A percentile compares a stretch with the other conserved stretches of the same genome.
Conservation (phyloP, 2,329 filamentous ascomycete species). For the Plenodomus lindquistii region DNA sequence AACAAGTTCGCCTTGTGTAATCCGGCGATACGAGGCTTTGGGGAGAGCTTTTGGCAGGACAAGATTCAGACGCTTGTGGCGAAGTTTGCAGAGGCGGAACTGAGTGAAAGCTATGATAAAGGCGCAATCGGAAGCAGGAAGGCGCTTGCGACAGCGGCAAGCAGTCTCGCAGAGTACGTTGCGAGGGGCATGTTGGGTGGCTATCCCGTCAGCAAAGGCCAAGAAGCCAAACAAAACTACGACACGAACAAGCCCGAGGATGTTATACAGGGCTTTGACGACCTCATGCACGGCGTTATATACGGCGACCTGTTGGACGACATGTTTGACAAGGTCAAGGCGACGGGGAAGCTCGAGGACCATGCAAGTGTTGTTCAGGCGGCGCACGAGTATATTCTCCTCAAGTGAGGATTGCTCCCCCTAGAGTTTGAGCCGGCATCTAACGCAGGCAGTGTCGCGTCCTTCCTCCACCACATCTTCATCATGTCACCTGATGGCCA, state of each 20-base stretch:
- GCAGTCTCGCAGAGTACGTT: constrained; percentile 70
- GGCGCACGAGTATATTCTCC: constrained; percentile 68
- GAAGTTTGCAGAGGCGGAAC: constrained; percentile 64
- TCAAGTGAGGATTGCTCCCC: constrained; percentile 61
- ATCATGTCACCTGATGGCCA: constrained; percentile 75
- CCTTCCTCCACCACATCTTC: constrained; percentile 73
- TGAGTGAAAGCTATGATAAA: constrained; percentile 84
- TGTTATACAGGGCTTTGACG: constrained; percentile 66
- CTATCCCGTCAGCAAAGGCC: constrained; percentile 49
- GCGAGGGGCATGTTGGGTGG: constrained; percentile 69
- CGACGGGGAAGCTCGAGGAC: constrained; percentile 65
- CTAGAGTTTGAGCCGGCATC: not conserved
- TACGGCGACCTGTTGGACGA: constrained; percentile 70
- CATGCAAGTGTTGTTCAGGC: constrained; percentile 66
- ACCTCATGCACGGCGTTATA: constrained; percentile 66
- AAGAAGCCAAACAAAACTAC: constrained; percentile 52
- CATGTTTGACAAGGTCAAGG: constrained; percentile 63
- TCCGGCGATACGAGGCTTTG: constrained; percentile 67
- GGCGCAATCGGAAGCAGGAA: constrained; percentile 74
- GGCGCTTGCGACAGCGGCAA: constrained; percentile 72
- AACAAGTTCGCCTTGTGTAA: constrained; percentile 66
- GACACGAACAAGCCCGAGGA: constrained; percentile 63
- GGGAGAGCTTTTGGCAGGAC: constrained; percentile 48
- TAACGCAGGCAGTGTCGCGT: constrained; percentile 62
- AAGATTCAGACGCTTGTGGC: constrained; percentile 45